Evolutionary conservation across 257 asterid species (phyloP).

Genomic region (Striga asiatica): DNA sequence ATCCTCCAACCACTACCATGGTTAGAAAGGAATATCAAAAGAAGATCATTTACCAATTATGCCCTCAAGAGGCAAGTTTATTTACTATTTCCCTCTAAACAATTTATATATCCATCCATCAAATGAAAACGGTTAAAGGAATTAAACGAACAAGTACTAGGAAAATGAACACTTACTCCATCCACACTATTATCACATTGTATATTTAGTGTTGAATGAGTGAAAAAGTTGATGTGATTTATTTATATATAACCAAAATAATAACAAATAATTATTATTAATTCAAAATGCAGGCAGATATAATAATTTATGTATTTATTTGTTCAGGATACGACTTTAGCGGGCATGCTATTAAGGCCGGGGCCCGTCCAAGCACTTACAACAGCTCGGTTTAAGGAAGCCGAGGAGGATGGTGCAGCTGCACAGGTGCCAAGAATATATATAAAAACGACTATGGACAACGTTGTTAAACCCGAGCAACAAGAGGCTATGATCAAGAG

Average conservation of each 20-base stretch:
- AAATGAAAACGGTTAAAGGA: no score
- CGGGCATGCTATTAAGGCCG: slow-evolving; percentile 57
- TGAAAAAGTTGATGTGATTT: no score
- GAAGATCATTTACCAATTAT: slow-evolving; percentile 39
- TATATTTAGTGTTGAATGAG: no score
- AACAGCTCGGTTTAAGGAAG: slow-evolving; percentile 24
- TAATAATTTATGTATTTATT: not conserved
- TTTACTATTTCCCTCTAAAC: not conserved
- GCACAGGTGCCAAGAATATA: slow-evolving; percentile 49
- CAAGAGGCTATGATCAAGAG: slow-evolving; percentile 66
- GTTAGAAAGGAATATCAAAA: slow-evolving; percentile 43
- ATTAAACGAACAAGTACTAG: no score
- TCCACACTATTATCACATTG: no score
- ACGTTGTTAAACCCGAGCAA: slow-evolving; percentile 38
- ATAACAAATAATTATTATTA: no score
- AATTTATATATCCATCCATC: no score
- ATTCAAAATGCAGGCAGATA: not conserved
- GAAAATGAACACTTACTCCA: no score
- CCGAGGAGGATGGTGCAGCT: slow-evolving; percentile 21
- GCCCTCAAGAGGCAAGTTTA: slow-evolving; percentile 53
- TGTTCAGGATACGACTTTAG: slow-evolving; percentile 48
- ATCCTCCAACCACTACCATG: slow-evolving; percentile 44
- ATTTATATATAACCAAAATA: not conserved
- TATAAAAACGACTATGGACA: slow-evolving; percentile 44
- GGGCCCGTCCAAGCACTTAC: slow-evolving; percentile 62